Base-by-base conservation (phyloP, 768 basidiomycete species). In the Scleroderma bovista region DNA sequence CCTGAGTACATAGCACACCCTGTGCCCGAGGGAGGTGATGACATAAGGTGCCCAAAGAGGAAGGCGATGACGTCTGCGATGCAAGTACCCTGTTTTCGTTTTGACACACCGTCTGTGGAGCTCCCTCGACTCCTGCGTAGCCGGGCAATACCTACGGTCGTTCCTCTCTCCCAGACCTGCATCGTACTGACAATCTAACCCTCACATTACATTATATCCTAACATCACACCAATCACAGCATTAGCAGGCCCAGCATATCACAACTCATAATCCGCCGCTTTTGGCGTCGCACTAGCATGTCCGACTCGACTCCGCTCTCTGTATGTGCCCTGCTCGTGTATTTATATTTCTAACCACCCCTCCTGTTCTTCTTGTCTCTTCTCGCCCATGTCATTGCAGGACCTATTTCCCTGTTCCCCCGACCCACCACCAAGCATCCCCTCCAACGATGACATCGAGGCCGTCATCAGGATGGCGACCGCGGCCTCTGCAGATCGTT, bases 401-500 rank as follows among this genome's bases (percentile, higher is more conserved):
- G 32, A 46, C 22, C 13, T 38, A 17, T 6, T 31, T 19, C 11
- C 24, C 32, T 2, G 19, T 33, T 29, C 55, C 1, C 54, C 54
- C 0, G 41, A 43, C 6, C 45, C 50, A 0, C 41, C 50, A 15
- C 44, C 19, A 15, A 32, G 57, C 2, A 47, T 66, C 22, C 84
- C 80, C 15, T 77, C 86, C 3, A 84, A 84, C 70, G 88, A 88
- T 68, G 89, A 90, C 59, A 93, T 95, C 63, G 93, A 96, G 64
- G 89, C 90, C 3, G 78, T 93, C 60, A 96, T 96, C 54, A 88
- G 89, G 63, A 79, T 85, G 68, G 93, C 93, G n/a, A 94, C 89
- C 53, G 81, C 88, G n/a, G 65, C 77, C 3, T 65, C 79, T 2
- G 59, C 71, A 19, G 80, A 82, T 57, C 69, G 78, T 47, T 63